Percentiles rank a stretch among this genome's conserved stretches.
Conservation (phyloP, 371 early-diverging fungal genomes). For the Zychaea mexicana region DNA sequence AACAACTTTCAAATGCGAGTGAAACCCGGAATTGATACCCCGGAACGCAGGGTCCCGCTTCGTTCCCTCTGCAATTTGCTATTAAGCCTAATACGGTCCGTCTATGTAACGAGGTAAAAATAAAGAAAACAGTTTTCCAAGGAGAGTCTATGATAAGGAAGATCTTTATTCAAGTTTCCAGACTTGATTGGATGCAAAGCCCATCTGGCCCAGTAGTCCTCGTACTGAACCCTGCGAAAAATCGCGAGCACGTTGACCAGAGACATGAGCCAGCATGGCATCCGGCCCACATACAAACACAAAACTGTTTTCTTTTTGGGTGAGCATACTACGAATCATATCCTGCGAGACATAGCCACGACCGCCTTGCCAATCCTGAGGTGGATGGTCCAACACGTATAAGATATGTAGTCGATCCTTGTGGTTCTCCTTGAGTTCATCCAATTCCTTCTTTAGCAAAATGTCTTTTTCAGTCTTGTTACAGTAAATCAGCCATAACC, state of each 20-base stretch:
- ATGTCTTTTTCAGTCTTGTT: constrained; percentile 90
- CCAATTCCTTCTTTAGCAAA: constrained; percentile 80
- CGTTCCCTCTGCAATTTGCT: too few species aligned
- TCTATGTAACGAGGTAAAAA: too few species aligned
- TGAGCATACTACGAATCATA: constrained; percentile 67
- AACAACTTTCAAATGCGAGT: too few species aligned
- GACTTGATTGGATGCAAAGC: constrained; percentile 35
- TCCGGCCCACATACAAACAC: constrained; percentile 54
- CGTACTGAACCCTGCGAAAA: constrained; percentile 44
- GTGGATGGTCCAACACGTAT: constrained; percentile 84
- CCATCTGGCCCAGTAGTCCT: constrained; percentile 38
- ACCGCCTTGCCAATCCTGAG: constrained; percentile 78
- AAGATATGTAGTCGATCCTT: constrained; percentile 79
- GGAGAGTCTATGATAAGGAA: too few species aligned
- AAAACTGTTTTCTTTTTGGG: constrained; percentile 22
- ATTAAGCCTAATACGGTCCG: too few species aligned
- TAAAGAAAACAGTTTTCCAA: too few species aligned
- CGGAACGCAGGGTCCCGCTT: too few species aligned
- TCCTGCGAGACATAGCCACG: constrained; percentile 81
- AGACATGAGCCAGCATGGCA: constrained; percentile 37
- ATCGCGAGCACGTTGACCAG: constrained; percentile 45
- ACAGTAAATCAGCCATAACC: constrained; percentile 83
- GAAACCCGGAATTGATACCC: too few species aligned
- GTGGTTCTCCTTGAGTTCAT: constrained; percentile 65
- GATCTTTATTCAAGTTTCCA: constrained; percentile 42